Percentiles rank a stretch among this genome's conserved stretches.
phyloP scores from a whole-genome alignment of 805 yeast species.

The Cyberlindnera veronae region DNA sequence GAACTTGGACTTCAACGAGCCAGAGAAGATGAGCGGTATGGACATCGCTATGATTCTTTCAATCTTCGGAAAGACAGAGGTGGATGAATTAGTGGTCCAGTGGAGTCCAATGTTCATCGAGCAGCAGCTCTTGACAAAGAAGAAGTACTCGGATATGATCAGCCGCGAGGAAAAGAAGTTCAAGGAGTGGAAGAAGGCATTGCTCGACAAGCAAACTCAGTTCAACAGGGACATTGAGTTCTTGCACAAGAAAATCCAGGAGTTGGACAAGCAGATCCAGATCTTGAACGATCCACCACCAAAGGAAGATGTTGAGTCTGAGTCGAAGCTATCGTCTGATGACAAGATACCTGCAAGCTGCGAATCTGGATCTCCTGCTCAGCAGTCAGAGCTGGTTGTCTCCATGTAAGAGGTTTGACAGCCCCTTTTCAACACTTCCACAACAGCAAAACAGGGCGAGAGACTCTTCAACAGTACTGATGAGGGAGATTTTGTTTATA shows the following conservation, averaged over 20 bases:
- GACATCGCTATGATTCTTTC: slow-evolving; percentile 37
- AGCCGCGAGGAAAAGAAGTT: slow-evolving; percentile 52
- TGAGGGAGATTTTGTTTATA: too few relatives aligned
- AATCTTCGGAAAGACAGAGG: slow-evolving; percentile 31
- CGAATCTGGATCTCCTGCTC: too few relatives aligned
- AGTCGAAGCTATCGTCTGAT: neutral
- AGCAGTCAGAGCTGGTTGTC: too few relatives aligned
- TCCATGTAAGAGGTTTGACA: too few relatives aligned
- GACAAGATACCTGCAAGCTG: too few relatives aligned
- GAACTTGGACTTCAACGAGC: slow-evolving; percentile 25
- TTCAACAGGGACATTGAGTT: slow-evolving; percentile 36
- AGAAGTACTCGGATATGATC: slow-evolving; percentile 41
- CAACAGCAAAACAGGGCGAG: too few relatives aligned
- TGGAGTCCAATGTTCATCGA: slow-evolving; percentile 46
- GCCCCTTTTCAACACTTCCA: too few relatives aligned
- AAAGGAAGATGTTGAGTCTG: neutral
- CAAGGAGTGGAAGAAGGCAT: slow-evolving; percentile 56
- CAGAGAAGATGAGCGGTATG: slow-evolving; percentile 32
- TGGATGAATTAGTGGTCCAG: slow-evolving; percentile 39
- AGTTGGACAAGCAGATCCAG: slow-evolving; percentile 2
- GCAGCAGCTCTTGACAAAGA: slow-evolving; percentile 41
- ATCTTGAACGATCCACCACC: neutral
- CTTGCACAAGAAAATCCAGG: slow-evolving; percentile 1
- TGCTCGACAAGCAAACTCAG: slow-evolving; percentile 51
- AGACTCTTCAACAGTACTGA: too few relatives aligned